These are phyloP conservation scores for Cucurbita maxima DNA, from an alignment of 306 rosid genomes.

Conservation along the genomic window DNA sequence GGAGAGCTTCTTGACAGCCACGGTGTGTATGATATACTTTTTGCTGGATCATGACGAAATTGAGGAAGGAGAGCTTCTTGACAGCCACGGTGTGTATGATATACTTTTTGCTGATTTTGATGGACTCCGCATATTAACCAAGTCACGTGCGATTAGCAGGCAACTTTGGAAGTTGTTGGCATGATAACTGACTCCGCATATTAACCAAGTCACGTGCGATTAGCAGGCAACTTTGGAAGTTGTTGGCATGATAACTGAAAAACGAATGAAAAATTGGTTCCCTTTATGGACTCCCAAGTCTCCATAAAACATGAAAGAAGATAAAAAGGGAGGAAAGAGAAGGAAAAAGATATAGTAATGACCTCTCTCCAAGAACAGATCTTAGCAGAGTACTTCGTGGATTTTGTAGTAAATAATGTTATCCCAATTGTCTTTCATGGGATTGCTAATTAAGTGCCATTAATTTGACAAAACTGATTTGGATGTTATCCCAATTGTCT, in stretches of 20 bases:
- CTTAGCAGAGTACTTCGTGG: not conserved
- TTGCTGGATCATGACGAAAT: constrained; percentile 42
- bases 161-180: not conserved
- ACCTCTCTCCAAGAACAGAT: not conserved
- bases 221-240: not conserved
- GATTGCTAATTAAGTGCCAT: not conserved
- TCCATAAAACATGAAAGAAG: not conserved
- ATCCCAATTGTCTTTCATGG: not conserved
- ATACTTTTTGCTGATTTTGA: not conserved
- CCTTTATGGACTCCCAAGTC: not conserved
- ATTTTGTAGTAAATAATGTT: not conserved
- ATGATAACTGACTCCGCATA: not conserved
- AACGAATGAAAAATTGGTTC: not conserved
- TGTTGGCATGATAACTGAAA: not conserved
- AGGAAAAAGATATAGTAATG: not conserved
- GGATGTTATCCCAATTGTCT: not conserved
- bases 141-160: not conserved
- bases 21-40: constrained; percentile 33
- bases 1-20: constrained; percentile 97
- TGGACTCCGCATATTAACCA: not conserved
- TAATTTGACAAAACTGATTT: not conserved
- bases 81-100: constrained; percentile 66
- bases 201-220: not conserved
- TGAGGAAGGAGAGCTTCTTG: constrained; percentile 97
- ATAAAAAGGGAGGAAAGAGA: not conserved